Conservation (phyloP, 345 rosid species). For the Abelmoschus esculentus region DNA sequence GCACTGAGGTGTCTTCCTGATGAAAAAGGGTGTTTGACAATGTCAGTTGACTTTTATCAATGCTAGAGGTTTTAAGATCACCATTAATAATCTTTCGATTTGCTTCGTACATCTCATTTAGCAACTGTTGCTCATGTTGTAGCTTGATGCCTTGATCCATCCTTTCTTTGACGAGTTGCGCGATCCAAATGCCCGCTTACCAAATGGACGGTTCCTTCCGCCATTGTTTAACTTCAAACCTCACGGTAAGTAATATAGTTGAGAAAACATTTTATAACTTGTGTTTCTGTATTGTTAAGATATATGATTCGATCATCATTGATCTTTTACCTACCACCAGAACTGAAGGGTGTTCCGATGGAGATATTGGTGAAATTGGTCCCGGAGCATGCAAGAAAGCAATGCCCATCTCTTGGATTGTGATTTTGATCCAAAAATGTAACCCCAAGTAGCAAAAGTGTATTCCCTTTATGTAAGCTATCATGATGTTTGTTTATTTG, state of each 20-base stretch:
- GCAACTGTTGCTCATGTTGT: slow-evolving; percentile 11
- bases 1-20: not conserved
- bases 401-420: slow-evolving; percentile 62
- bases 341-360: slow-evolving; percentile 67
- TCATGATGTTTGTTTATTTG: slow-evolving; percentile 15
- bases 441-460: slow-evolving; percentile 8
- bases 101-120: not conserved
- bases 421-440: slow-evolving; percentile 33
- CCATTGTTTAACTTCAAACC: slow-evolving; percentile 82
- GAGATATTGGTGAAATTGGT: slow-evolving; percentile 69
- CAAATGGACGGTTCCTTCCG: slow-evolving; percentile 84
- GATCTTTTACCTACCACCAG: slow-evolving; percentile 35
- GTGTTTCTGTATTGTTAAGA: not conserved
- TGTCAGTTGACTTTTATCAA: not conserved
- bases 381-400: slow-evolving; percentile 84
- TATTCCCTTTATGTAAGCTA: slow-evolving; percentile 23
- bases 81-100: not conserved
- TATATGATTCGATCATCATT: not conserved
- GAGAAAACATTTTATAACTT: not conserved
- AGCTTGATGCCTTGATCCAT: slow-evolving; percentile 82
- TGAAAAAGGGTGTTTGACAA: not conserved
- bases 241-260: slow-evolving; percentile 42
- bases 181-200: slow-evolving; percentile 65
- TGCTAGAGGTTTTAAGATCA: too few species aligned
- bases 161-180: slow-evolving; percentile 96